These are phyloP conservation scores for Pisolithus tinctorius DNA, from an alignment of 768 basidiomycete genomes.

Conservation along the genomic window DNA sequence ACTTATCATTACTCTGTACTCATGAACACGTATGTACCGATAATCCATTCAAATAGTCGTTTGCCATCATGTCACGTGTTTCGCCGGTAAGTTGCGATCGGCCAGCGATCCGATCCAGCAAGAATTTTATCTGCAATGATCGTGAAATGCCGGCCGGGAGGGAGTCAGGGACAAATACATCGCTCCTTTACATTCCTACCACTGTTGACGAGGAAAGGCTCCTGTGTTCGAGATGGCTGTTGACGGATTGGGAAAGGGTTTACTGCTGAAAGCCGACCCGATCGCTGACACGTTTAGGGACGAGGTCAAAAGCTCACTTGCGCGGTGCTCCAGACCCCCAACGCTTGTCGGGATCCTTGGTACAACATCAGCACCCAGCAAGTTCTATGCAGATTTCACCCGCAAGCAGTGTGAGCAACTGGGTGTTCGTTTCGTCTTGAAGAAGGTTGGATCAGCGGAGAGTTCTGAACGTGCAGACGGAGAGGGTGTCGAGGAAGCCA, in stretches of 20 bases:
- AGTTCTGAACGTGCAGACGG: conserved; percentile 48
- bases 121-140: neutral
- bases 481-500: conserved; percentile 92
- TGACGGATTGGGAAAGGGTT: conserved; percentile 49
- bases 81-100: neutral
- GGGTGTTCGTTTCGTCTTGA: conserved; percentile 82
- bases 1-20: too few species aligned
- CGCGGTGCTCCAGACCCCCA: conserved; percentile 38
- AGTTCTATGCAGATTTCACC: conserved; percentile 85
- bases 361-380: conserved; percentile 74
- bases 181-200: neutral
- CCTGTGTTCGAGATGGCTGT: conserved; percentile 18
- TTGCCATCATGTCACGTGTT: neutral
- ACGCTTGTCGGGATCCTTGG: conserved; percentile 89
- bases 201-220: neutral
- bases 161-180: neutral
- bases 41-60: neutral
- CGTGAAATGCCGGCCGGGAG: neutral
- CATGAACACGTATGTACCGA: too few species aligned
- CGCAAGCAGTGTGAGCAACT: conserved; percentile 83
- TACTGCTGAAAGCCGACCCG: conserved; percentile 72
- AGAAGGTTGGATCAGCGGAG: conserved; percentile 47
- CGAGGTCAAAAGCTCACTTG: conserved; percentile 52
- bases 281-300: conserved; percentile 66
- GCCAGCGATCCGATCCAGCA: neutral